Percentiles rank a stretch among this genome's conserved stretches.
phyloP scores from a whole-genome alignment of 768 basidiomycete genomes.

The Lactifluus subvellereus region DNA sequence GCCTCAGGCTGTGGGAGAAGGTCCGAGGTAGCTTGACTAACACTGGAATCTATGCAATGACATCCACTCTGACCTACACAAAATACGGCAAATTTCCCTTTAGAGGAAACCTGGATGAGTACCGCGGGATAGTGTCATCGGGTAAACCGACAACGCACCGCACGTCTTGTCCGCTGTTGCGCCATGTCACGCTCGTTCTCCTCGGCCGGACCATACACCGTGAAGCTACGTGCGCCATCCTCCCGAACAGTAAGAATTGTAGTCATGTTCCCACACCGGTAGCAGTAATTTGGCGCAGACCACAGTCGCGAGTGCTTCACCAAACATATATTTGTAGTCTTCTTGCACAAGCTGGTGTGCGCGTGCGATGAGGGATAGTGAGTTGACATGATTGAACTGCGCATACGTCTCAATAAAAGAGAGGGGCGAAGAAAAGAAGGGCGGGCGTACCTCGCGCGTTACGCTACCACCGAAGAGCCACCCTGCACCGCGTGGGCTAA shows the following conservation, averaged over 20 bases:
- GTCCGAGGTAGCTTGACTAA: not conserved
- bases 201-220: slow-evolving; percentile 78
- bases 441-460: slow-evolving; percentile 61
- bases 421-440: not conserved
- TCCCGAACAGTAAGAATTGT: slow-evolving; percentile 82
- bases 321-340: slow-evolving; percentile 96
- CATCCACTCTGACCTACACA: slow-evolving; percentile 32
- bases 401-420: not conserved
- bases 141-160: slow-evolving; percentile 46
- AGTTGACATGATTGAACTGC: slow-evolving; percentile 91
- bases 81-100: slow-evolving; percentile 54
- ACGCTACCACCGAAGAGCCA: slow-evolving; percentile 90
- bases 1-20: not conserved
- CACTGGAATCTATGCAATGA: slow-evolving; percentile 5
- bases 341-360: slow-evolving; percentile 97
- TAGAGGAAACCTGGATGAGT: not conserved
- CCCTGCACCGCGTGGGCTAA: slow-evolving; percentile 92
- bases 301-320: slow-evolving; percentile 88
- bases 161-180: slow-evolving; percentile 58
- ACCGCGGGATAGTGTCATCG: not conserved
- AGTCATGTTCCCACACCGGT: slow-evolving; percentile 84
- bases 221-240: slow-evolving; percentile 61
- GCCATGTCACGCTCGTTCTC: slow-evolving; percentile 86
- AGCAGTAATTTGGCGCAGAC: slow-evolving; percentile 35
- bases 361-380: slow-evolving; percentile 80